Base-by-base conservation (phyloP, 2,329 filamentous ascomycete genomes). In the Fusarium neocosmosporiellum region DNA sequence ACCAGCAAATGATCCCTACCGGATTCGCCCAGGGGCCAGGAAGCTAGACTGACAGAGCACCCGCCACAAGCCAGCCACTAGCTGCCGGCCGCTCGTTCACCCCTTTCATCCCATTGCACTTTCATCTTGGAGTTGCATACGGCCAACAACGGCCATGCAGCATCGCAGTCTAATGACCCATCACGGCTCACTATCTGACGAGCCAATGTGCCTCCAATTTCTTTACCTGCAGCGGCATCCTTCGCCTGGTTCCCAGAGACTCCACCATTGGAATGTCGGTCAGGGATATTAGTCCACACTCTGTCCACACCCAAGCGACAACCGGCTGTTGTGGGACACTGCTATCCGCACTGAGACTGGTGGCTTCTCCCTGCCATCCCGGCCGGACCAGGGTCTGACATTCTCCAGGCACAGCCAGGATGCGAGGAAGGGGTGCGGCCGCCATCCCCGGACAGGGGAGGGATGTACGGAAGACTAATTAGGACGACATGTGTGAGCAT, bases 261-360 rank as follows among this genome's bases (percentile, higher is more conserved):
- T 48, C 77, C 77, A 78, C 75, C 60, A 36, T 36, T 67, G 67
- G 73, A 79, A 78, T 78, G 77, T 79, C 78, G 78, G 78, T 78
- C 78, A 79, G 77, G 78, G 78, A 78, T 79, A 66, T 72, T 67
- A 71, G 69, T 55, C 73, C 75, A 76, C 77, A 63, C 64, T 62
- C 65, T 60, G 50, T 46, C 27, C 60, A 66, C 36, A 57, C 36
- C 58, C 57, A 54, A 62, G 53, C 65, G 64, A 74, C 54, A 43
- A 59, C 71, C 72, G 63, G 66, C 69, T 62, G 65, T 62, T 74
- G 69, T 72, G 70, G 75, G 64, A 74, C 73, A 63, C 72, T 68
- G 59, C 63, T 69, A 61, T 62, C 69, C 64, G 39, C 36, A 70
- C 67, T 68, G 57, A 69, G 70, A 74, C 70, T 71, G 70, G 63